phyloP scores from a whole-genome alignment of 495 filamentous ascomycete genomes.

The Daldinia bambusicola region DNA sequence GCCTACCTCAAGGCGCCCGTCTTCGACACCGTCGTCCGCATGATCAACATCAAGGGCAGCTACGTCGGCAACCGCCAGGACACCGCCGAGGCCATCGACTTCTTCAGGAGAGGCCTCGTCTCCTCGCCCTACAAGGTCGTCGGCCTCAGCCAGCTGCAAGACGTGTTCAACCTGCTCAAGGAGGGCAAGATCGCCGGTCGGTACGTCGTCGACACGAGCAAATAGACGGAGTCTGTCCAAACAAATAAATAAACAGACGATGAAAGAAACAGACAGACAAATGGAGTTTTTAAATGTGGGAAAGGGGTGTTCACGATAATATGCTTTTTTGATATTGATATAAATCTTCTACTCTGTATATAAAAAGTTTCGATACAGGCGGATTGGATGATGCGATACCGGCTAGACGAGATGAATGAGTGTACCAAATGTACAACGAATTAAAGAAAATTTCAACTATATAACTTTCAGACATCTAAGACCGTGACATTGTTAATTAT shows the following conservation, averaged over 20 bases:
- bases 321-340: slow-evolving; percentile 13
- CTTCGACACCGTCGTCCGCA: slow-evolving; percentile 82
- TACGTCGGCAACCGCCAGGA: slow-evolving; percentile 94
- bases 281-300: slow-evolving; percentile 11
- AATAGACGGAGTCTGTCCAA: slow-evolving; percentile 44
- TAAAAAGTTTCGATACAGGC: neutral
- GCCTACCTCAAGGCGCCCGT: slow-evolving; percentile 85
- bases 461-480: neutral
- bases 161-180: slow-evolving; percentile 79
- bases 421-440: neutral
- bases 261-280: too few relatives aligned
- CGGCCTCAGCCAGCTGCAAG: slow-evolving; percentile 78
- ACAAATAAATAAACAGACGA: too few relatives aligned
- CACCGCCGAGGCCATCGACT: slow-evolving; percentile 85
- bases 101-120: slow-evolving; percentile 84
- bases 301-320: slow-evolving; percentile 25
- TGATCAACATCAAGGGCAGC: slow-evolving; percentile 92
- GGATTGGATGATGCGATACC: neutral
- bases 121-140: slow-evolving; percentile 85
- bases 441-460: neutral
- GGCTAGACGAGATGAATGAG: neutral
- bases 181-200: slow-evolving; percentile 84
- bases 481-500: too few relatives aligned
- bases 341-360: neutral
- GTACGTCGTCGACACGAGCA: slow-evolving; percentile 80